Evolutionary conservation across 768 basidiomycete genomes (phyloP).

Genomic region (Suillus ampliporus): DNA sequence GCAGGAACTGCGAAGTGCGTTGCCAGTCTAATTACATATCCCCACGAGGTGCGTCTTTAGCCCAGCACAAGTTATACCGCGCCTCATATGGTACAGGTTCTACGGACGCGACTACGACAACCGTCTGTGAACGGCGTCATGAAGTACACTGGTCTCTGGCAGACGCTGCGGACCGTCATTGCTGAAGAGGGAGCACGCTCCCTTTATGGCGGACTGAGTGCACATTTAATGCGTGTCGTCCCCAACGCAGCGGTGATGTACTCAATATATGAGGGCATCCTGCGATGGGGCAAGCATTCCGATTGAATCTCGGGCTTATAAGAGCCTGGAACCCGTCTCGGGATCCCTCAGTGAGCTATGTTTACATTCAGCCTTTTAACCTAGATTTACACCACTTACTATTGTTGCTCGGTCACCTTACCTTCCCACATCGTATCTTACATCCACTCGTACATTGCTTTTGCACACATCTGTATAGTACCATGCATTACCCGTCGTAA

Average conservation of each 20-base stretch:
- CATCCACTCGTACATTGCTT: conserved; percentile 27
- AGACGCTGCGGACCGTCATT: conserved; percentile 84
- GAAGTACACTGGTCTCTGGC: conserved; percentile 86
- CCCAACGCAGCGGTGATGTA: conserved; percentile 99
- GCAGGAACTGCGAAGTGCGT: conserved; percentile 94
- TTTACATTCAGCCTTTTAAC: background rate
- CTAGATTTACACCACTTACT: conserved; percentile 16
- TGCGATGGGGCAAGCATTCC: conserved; percentile 56
- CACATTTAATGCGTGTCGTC: conserved; percentile 95
- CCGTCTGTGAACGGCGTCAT: conserved; percentile 76
- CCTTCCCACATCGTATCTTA: conserved; percentile 19
- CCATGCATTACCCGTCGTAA: conserved; percentile 28
- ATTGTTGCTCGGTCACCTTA: conserved; percentile 19
- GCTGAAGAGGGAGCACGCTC: conserved; percentile 88
- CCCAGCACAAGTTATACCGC: conserved; percentile 8
- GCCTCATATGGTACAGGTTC: conserved; percentile 55
- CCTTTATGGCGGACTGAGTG: conserved; percentile 90
- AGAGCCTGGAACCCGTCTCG: background rate
- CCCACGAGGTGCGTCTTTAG: conserved; percentile 79
- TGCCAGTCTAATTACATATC: conserved; percentile 95
- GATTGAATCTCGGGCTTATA: background rate
- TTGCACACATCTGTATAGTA: conserved; percentile 5
- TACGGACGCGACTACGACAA: conserved; percentile 92
- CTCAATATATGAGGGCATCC: conserved; percentile 87
- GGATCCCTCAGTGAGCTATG: background rate